Evolutionary conservation across 1,139 yeast genomes (phyloP).

Genomic region (Kluyveromyces marxianus): DNA sequence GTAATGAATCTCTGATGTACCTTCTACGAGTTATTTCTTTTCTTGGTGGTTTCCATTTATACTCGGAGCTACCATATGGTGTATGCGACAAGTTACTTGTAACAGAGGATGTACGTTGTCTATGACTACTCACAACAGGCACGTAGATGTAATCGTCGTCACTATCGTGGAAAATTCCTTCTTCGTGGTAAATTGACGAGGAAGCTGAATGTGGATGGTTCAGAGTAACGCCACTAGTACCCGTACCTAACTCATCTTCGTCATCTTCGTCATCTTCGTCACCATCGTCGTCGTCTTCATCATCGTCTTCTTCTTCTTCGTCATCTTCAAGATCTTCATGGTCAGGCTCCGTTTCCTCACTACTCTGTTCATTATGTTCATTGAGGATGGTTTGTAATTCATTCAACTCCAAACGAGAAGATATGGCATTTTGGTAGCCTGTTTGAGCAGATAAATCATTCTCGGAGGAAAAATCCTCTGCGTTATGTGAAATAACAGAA

Average conservation of each 20-base stretch:
- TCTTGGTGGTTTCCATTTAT: constrained; percentile 45
- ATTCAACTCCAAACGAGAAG: constrained; percentile 12
- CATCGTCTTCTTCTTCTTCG: constrained; percentile 10
- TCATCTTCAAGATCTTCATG: constrained; percentile 11
- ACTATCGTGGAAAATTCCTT: constrained; percentile 29
- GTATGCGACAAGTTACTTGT: constrained; percentile 18
- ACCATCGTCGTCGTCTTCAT: constrained; percentile 7
- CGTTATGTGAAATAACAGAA: constrained; percentile 4
- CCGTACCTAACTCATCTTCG: background rate
- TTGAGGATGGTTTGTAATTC: constrained; percentile 15
- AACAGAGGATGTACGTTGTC: constrained; percentile 19
- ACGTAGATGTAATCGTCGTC: constrained; percentile 36
- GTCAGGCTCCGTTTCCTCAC: constrained; percentile 8
- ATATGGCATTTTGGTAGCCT: constrained; percentile 9
- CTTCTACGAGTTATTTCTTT: constrained; percentile 38
- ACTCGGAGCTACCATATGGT: constrained; percentile 25
- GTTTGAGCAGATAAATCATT: constrained; percentile 7
- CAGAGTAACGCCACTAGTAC: background rate
- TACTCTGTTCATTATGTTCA: constrained; percentile 10
- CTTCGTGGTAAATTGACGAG: constrained; percentile 18
- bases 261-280: constrained; percentile 7
- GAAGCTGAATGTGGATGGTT: constrained; percentile 3
- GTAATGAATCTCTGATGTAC: constrained; percentile 44
- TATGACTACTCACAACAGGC: constrained; percentile 10
- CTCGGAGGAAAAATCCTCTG: constrained; percentile 2